Evolutionary conservation across 2,329 filamentous ascomycete genomes (phyloP).

Genomic region (Byssoonygena ceratinophila): DNA sequence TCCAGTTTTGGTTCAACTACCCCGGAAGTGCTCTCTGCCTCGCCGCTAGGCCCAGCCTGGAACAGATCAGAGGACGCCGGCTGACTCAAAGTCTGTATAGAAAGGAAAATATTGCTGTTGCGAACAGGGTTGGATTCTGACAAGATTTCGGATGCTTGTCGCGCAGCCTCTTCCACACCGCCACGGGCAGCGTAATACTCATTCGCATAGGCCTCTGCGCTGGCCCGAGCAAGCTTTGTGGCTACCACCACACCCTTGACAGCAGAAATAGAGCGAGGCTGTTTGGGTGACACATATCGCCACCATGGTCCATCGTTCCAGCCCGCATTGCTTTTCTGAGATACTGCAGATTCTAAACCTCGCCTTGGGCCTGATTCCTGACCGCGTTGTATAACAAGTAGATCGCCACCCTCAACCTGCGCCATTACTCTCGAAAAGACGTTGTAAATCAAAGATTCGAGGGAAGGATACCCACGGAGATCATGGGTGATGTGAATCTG

Average conservation of each 20-base stretch:
- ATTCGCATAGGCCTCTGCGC: conserved; percentile 73
- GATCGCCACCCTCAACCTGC: conserved; percentile 94
- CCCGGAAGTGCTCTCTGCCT: conserved; percentile 19
- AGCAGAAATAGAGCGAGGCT: conserved; percentile 64
- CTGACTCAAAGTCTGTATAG: conserved; percentile 76
- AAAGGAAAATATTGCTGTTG: conserved; percentile 86
- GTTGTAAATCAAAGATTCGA: conserved; percentile 82
- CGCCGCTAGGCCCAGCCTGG: conserved; percentile 41
- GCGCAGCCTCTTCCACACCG: conserved; percentile 68
- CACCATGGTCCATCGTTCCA: conserved; percentile 98
- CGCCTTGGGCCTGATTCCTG: conserved; percentile 67
- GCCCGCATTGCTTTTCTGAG: conserved; percentile 26
- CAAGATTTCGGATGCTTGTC: conserved; percentile 65
- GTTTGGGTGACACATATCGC: conserved; percentile 49
- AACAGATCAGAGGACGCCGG: conserved; percentile 59
- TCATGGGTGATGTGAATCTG: conserved; percentile 97
- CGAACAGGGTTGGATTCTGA: conserved; percentile 81
- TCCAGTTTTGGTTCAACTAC: conserved; percentile 31
- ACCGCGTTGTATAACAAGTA: conserved; percentile 87
- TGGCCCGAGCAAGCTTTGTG: conserved; percentile 80
- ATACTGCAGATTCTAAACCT: conserved; percentile 30
- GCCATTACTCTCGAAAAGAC: conserved; percentile 95
- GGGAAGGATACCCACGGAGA: conserved; percentile 81
- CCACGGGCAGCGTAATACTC: conserved; percentile 74
- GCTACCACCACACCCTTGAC: conserved; percentile 75